Percentiles rank a stretch among this genome's conserved stretches.
phyloP scores from a whole-genome alignment of 148 eudicot genomes.

The Spergularia marina region DNA sequence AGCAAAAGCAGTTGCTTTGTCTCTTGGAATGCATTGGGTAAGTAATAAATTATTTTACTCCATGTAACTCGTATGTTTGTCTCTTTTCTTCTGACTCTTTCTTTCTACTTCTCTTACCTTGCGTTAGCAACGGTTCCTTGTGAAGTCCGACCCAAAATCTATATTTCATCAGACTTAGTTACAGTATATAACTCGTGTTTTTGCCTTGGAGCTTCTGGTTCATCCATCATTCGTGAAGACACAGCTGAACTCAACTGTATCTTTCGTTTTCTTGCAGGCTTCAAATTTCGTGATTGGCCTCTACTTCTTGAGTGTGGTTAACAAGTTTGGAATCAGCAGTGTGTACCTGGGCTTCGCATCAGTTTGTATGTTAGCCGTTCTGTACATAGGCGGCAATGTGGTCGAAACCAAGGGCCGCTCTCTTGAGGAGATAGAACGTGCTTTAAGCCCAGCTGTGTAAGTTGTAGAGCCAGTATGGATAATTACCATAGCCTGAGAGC shows the following conservation, averaged over 20 bases:
- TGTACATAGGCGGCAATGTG: conserved; percentile 79
- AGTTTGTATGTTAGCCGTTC: conserved; percentile 66
- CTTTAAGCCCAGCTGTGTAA: conserved; percentile 52
- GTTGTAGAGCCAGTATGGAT: neutral
- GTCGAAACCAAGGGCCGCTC: conserved; percentile 98
- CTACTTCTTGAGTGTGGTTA: conserved; percentile 90
- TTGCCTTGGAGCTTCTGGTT: neutral
- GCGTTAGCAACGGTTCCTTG: too few species aligned
- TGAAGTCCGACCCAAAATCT: too few species aligned
- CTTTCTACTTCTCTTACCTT: too few species aligned
- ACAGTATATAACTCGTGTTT: neutral
- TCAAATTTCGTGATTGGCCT: conserved; percentile 85
- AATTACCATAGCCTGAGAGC: conserved; percentile 3
- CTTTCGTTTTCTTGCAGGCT: conserved; percentile 39
- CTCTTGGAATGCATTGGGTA: conserved; percentile 98
- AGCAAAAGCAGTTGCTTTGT: conserved; percentile 97
- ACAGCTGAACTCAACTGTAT: neutral
- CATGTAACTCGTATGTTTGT: neutral
- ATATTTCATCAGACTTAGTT: too few species aligned
- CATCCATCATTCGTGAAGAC: neutral
- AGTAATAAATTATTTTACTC: conserved; percentile 19
- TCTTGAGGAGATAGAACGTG: conserved; percentile 90
- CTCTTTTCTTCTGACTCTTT: too few species aligned
- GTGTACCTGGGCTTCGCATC: conserved; percentile 86
- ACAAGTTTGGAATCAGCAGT: conserved; percentile 78